These are phyloP conservation scores for Gossypium rotundifolium DNA, from an alignment of 345 rosid genomes.

Conservation along the genomic window DNA sequence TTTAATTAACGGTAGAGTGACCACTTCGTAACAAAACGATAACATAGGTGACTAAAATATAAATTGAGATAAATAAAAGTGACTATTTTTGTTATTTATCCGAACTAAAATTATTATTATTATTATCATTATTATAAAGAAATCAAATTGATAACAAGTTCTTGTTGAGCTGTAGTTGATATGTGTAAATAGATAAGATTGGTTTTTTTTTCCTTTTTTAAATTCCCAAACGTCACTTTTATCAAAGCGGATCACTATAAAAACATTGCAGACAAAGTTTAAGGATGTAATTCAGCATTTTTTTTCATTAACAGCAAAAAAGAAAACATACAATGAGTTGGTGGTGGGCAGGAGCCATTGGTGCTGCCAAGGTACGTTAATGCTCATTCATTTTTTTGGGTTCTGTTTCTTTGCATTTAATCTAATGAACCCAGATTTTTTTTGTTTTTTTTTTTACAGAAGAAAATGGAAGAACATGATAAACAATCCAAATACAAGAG, in stretches of 20 bases:
- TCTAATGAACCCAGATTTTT: neutral
- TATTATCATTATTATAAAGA: neutral
- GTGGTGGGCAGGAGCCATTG: constrained; percentile 17
- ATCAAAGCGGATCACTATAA: neutral
- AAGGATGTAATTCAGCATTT: neutral
- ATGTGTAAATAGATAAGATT: neutral
- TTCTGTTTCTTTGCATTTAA: neutral
- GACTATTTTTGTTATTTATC: too few species aligned
- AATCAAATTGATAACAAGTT: neutral
- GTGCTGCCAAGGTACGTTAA: constrained; percentile 6
- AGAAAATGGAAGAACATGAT: neutral
- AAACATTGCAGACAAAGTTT: neutral
- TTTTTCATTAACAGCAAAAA: neutral
- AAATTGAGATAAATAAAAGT: too few species aligned
- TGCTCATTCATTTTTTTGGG: neutral
- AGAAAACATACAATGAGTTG: neutral
- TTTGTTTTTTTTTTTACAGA: neutral
- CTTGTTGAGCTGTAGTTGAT: neutral
- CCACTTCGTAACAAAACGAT: neutral
- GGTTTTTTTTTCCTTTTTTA: neutral
- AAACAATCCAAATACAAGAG: constrained; percentile 1
- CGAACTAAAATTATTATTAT: too few species aligned
- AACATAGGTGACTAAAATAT: neutral
- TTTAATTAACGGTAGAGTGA: too few species aligned
- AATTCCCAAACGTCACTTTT: neutral